Evolutionary conservation across 805 yeast genomes (phyloP).

Genomic region (Kodamaea kaohsiungensis): DNA sequence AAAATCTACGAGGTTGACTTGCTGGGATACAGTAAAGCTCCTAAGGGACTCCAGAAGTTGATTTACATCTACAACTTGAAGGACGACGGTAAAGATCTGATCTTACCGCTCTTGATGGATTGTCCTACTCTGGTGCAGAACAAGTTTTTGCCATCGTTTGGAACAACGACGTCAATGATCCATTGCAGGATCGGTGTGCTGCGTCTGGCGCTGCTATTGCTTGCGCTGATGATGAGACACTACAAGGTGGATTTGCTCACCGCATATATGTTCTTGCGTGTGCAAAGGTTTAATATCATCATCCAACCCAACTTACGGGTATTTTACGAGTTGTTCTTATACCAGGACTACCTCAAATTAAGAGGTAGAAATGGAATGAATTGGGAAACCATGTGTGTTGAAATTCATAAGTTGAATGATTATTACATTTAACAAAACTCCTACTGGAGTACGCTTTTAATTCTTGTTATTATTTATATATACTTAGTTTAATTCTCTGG

Average conservation of each 20-base stretch:
- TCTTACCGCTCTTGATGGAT: slow-evolving; percentile 27
- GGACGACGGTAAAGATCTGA: slow-evolving; percentile 41
- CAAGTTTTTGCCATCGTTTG: slow-evolving; percentile 21
- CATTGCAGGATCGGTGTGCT: slow-evolving; percentile 47
- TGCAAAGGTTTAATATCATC: slow-evolving; percentile 41
- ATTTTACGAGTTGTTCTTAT: slow-evolving; percentile 38
- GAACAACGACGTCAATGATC: slow-evolving; percentile 22
- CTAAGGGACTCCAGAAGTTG: slow-evolving; percentile 10
- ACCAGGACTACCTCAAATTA: slow-evolving; percentile 24
- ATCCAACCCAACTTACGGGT: slow-evolving; percentile 43
- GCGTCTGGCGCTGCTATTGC: slow-evolving; percentile 42
- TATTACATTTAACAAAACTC: slow-evolving; percentile 21
- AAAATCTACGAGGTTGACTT: slow-evolving; percentile 23
- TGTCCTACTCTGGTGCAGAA: slow-evolving; percentile 32
- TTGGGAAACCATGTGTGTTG: slow-evolving; percentile 33
- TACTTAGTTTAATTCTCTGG: slow-evolving; percentile 1
- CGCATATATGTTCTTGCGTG: slow-evolving; percentile 39
- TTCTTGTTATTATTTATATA: not conserved
- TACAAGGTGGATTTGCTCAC: slow-evolving; percentile 29
- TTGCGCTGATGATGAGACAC: slow-evolving; percentile 40
- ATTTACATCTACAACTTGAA: slow-evolving; percentile 35
- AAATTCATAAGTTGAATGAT: slow-evolving; percentile 28
- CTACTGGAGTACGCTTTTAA: not conserved
- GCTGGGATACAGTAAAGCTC: slow-evolving; percentile 8
- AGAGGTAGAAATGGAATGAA: slow-evolving; percentile 16